Base-by-base conservation (phyloP, 805 yeast species). In the Candida palmyrensis region DNA sequence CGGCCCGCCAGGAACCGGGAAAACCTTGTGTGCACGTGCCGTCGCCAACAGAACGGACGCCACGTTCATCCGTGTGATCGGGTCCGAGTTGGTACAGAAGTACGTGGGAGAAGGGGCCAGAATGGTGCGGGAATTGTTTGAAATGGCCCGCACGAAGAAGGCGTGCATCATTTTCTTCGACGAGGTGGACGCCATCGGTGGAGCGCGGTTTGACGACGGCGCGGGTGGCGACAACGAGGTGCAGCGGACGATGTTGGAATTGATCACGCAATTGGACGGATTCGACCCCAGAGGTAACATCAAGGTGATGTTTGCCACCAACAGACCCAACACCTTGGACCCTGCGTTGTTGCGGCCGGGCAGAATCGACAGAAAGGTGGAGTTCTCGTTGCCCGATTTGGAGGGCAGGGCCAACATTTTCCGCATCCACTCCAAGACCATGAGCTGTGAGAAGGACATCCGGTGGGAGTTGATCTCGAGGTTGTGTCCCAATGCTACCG, bases 21-120 rank as follows among this genome's bases (percentile, higher is more conserved):
- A 92, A 57, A 92, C 99, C 1, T 67, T 92, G 36, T 92, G 97
- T 69, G 99, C 99, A 0, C 77, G 99, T 52, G 99, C 99, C 1
- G 98, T 92, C 15, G 99, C 99, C 29, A 92, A 92, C 61, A 82
- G 98, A 69, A 92, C 99, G 2, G 98, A 92, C 62, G 98, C 99
- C 17, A 92, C 99, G 0, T 92, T 92, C 49, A 92, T 92, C 43
- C 81, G 98, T 53, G 98, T 92, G 34, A 92, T 92, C 66, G 99
- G 98, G 7, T 90, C 97, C 1, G 98, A 92, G 62, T 73, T 92
- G 57, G 98, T 92, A 19, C 99, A 92, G 61, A 92, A 92, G 59
- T 92, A 92, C 58, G 97, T 92, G 32, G 99, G 99, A 57, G 99
- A 92, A 67, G 99, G 99, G 67, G 98, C 98, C 4, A 79, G 98